These are phyloP conservation scores for Bipolaris cookei DNA, from an alignment of 2,329 filamentous ascomycete genomes.

Conservation along the genomic window DNA sequence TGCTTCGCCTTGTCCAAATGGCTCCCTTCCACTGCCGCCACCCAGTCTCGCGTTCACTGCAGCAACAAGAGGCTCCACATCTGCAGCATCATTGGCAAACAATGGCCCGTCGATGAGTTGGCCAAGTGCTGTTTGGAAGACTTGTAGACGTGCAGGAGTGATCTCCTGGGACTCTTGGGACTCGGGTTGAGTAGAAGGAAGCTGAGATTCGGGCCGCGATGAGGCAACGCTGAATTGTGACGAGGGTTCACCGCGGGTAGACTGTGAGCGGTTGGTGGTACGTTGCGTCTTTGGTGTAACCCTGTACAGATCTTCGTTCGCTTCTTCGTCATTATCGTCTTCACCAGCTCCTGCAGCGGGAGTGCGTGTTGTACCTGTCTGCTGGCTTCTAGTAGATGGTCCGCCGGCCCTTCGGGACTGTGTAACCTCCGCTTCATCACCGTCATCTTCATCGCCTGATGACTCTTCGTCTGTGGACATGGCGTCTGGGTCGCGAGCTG, in stretches of 20 bases:
- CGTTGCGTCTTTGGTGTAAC: slow-evolving; percentile 58
- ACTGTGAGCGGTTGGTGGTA: slow-evolving; percentile 44
- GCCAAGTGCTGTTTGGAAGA: slow-evolving; percentile 82
- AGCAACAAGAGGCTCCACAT: slow-evolving; percentile 73
- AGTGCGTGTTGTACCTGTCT: slow-evolving; percentile 36
- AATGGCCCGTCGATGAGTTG: slow-evolving; percentile 80
- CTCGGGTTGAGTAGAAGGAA: slow-evolving; percentile 60
- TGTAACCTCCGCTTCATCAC: slow-evolving; percentile 50
- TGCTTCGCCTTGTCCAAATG: slow-evolving; percentile 75
- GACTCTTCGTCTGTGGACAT: slow-evolving; percentile 64
- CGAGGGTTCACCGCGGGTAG: slow-evolving; percentile 45
- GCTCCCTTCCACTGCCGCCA: slow-evolving; percentile 60
- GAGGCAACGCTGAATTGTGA: slow-evolving; percentile 77
- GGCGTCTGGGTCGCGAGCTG: slow-evolving; percentile 64
- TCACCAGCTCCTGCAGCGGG: slow-evolving; percentile 46
- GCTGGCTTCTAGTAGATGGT: slow-evolving; percentile 44
- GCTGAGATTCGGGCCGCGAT: slow-evolving; percentile 77
- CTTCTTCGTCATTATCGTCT: slow-evolving; percentile 60
- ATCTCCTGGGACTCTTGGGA: slow-evolving; percentile 58
- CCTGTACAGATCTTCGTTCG: slow-evolving; percentile 62
- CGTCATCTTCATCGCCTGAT: slow-evolving; percentile 66
- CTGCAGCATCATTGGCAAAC: slow-evolving; percentile 86
- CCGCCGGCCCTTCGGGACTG: slow-evolving; percentile 49
- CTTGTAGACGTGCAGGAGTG: slow-evolving; percentile 66
- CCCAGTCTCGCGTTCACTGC: slow-evolving; percentile 79